Evolutionary conservation across 352 stramenopile species (phyloP).

Genomic region (Phytophthora sp.): DNA sequence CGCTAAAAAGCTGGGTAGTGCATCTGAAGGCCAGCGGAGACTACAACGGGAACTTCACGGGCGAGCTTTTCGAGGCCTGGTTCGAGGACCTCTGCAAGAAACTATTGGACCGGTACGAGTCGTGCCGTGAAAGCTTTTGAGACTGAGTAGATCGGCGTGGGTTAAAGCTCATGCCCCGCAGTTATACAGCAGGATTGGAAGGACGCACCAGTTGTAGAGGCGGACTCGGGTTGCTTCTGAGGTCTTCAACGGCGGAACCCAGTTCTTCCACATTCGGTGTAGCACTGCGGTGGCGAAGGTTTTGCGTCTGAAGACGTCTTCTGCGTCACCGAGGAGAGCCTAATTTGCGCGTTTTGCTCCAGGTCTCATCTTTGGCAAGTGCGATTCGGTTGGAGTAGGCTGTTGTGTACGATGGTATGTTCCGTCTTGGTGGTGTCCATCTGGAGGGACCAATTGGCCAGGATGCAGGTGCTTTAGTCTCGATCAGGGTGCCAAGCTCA

Average conservation of each 20-base stretch:
- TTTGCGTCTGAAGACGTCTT: constrained; percentile 12
- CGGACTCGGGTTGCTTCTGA: background rate
- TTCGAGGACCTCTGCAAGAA: no score
- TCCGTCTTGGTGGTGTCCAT: constrained; percentile 26
- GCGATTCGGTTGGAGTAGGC: background rate
- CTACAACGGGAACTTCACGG: background rate
- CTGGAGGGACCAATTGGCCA: constrained; percentile 8
- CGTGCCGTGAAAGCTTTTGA: constrained; percentile 17
- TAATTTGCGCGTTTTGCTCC: constrained; percentile 19
- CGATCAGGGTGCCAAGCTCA: background rate
- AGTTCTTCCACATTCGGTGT: constrained; percentile 7
- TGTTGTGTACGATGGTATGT: constrained; percentile 1
- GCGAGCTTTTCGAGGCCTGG: background rate
- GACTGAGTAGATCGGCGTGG: background rate
- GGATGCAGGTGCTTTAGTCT: constrained; percentile 1
- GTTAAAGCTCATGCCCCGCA: constrained; percentile 6
- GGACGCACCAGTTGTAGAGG: constrained; percentile 17
- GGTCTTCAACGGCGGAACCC: background rate
- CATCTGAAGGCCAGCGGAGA: background rate
- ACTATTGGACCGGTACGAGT: no score
- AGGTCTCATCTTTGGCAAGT: constrained; percentile 6
- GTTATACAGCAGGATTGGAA: constrained; percentile 8
- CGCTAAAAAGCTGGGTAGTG: background rate
- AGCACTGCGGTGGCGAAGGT: constrained; percentile 7
- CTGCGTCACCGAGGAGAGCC: background rate